Evolutionary conservation across 2,329 filamentous ascomycete species (phyloP).

Genomic region (Exophiala sideris): DNA sequence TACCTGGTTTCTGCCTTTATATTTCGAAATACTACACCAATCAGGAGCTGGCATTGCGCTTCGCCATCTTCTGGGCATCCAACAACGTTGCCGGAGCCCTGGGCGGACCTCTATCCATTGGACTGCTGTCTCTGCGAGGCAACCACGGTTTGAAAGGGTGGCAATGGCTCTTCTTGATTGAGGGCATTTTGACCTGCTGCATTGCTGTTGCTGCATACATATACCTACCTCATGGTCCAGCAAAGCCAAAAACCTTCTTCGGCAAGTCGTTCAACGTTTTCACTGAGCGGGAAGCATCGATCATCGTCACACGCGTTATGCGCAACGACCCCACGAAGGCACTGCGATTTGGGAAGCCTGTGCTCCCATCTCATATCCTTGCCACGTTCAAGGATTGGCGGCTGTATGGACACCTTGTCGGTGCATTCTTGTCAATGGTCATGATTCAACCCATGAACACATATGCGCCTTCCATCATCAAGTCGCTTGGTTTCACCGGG

Average conservation of each 20-base stretch:
- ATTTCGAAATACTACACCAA: constrained; percentile 31
- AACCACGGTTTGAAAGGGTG: constrained; percentile 42
- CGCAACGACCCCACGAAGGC: constrained; percentile 42
- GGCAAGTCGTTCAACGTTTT: constrained; percentile 31
- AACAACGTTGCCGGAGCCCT: constrained; percentile 32
- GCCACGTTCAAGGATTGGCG: constrained; percentile 42
- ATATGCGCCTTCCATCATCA: constrained; percentile 55
- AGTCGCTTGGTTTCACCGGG: constrained; percentile 49
- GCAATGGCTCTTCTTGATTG: constrained; percentile 42
- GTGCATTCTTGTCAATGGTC: constrained; percentile 46
- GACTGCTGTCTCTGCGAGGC: constrained; percentile 40
- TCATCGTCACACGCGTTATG: constrained; percentile 40
- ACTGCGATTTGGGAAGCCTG: constrained; percentile 14
- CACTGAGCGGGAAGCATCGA: constrained; percentile 40
- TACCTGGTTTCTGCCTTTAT: constrained; percentile 40
- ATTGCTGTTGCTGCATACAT: constrained; percentile 17
- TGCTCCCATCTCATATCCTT: constrained; percentile 12
- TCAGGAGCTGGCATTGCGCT: constrained; percentile 33
- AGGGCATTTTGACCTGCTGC: constrained; percentile 16
- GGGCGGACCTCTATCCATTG: constrained; percentile 35
- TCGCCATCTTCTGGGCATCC: constrained; percentile 38
- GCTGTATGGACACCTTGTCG: constrained; percentile 50
- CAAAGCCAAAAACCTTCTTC: constrained; percentile 28
- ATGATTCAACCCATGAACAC: constrained; percentile 49
- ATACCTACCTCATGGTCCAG: constrained; percentile 28